Percentiles rank a stretch among this genome's conserved stretches.
These are phyloP conservation scores for Dioszegia hungarica DNA, from an alignment of 768 basidiomycete species.

Conservation along the genomic window DNA sequence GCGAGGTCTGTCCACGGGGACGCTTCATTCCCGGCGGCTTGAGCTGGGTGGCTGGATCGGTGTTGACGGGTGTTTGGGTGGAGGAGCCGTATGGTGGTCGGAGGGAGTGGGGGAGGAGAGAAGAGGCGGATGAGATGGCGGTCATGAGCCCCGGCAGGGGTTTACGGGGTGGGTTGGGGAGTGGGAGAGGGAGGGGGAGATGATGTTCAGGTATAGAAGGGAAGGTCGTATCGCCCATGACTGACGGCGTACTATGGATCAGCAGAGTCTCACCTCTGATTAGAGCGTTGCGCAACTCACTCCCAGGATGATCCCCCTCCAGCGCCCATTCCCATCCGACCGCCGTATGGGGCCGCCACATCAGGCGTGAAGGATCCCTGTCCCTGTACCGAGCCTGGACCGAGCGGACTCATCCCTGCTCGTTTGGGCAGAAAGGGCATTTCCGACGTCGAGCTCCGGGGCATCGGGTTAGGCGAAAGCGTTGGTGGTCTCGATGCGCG, in stretches of 20 bases:
- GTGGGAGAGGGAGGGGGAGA: background rate
- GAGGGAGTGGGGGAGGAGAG: constrained; percentile 24
- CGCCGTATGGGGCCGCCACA: constrained; percentile 9
- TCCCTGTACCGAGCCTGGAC: constrained; percentile 2
- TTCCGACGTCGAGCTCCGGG: constrained; percentile 37
- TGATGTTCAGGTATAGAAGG: constrained; percentile 15
- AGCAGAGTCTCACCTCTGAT: background rate
- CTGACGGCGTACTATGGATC: constrained; percentile 24
- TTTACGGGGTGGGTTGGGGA: constrained; percentile 23
- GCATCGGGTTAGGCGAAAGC: constrained; percentile 37
- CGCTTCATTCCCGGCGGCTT: constrained; percentile 40
- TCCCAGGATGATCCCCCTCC: constrained; percentile 25
- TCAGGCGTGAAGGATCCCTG: constrained; percentile 37
- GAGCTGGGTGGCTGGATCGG: constrained; percentile 5
- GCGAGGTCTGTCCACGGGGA: constrained; percentile 18
- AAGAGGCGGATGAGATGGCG: constrained; percentile 20
- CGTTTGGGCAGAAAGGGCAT: constrained; percentile 26
- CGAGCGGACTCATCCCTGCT: constrained; percentile 18
- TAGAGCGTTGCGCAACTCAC: constrained; percentile 9
- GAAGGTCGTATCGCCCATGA: constrained; percentile 31
- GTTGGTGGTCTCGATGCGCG: constrained; percentile 23
- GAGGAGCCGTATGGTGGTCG: constrained; percentile 12
- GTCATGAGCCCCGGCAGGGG: constrained; percentile 32
- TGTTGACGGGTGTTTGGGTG: constrained; percentile 14
- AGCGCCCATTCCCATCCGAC: constrained; percentile 25